Evolutionary conservation across 2,329 filamentous ascomycete genomes (phyloP), one percentile per base, ranked within the genome.

Genomic region (Coniella lustricola): DNA sequence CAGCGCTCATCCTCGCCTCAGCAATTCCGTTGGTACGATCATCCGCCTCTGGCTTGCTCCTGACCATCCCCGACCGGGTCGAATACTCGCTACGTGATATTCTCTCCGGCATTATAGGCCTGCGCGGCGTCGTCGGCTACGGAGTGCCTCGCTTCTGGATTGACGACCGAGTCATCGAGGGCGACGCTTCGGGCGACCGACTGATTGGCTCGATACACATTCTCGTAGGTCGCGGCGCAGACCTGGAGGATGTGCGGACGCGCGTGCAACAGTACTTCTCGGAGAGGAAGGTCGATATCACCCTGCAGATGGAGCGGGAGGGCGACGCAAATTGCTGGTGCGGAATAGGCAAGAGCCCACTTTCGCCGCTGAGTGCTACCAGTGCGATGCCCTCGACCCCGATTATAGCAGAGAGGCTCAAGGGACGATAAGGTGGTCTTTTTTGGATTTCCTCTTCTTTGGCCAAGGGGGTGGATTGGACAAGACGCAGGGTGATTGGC

Each of bases 131-230:
- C 0, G 83, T 85, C 0, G 84, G 85, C 45, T 97, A 96, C 60
- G 77, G 85, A 1, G 87, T 87, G 1, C 90, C 91, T 7, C 85
- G 90, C 59, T 96, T 97, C 62, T 98, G 93, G 93, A 71, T 93
- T 13, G 88, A 94, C 57, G 90, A 95, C 53, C 69, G 77, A 10
- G 67, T 65, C 16, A 66, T 67, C 3, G 67, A 62, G 8, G 68
- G 68, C 18, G 59, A 55, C 29, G 63, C 64, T 17, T 61, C 64
- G 3, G 69, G 65, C 2, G 71, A 74, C 49, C 79, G 73, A 54
- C 75, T 96, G 2, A 69, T 90, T 12, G 91, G 91, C 2, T 84
- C 93, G 1, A 90, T 96, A 52, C 91, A 96, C 61, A 78, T 96
- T 34, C 81, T 89, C 51, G 88, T 88, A 1, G 80, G 82, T 1